phyloP scores from a whole-genome alignment of 1,284 basidiomycete genomes.

The Rhodotorula sp. region DNA sequence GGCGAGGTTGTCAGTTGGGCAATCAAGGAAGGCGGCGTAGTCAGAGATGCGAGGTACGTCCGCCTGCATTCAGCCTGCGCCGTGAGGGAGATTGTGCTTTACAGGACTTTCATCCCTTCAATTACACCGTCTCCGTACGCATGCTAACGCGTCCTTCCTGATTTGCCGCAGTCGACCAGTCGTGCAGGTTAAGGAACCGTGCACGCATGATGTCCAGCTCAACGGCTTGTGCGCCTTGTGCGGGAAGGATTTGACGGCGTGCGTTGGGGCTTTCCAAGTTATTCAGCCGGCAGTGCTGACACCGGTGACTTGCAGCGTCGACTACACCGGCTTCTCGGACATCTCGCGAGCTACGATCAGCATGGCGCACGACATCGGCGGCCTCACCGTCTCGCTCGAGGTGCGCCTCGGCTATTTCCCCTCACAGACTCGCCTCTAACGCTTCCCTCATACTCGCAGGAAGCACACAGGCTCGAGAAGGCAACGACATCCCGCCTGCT shows the following conservation, averaged over 20 bases:
- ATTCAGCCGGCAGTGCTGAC: constrained; percentile 1
- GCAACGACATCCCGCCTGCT: constrained; percentile 76
- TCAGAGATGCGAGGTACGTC: constrained; percentile 42
- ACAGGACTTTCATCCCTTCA: not conserved
- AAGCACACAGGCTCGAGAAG: constrained; percentile 81
- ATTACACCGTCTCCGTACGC: not conserved
- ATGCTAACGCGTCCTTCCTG: not conserved
- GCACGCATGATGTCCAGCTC: constrained; percentile 89
- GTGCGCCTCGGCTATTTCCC: constrained; percentile 8
- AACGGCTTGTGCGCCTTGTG: constrained; percentile 89
- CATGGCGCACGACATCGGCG: constrained; percentile 66
- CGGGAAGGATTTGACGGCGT: constrained; percentile 91
- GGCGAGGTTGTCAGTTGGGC: constrained; percentile 68
- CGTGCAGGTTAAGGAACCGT: constrained; percentile 72
- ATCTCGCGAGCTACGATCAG: constrained; percentile 74
- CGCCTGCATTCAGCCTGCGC: not conserved
- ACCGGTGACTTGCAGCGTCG: constrained; percentile 57
- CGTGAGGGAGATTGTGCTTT: not conserved
- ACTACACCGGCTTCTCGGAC: constrained; percentile 81
- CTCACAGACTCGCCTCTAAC: not conserved
- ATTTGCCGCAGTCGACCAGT: constrained; percentile 53
- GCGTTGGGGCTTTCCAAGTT: constrained; percentile 43
- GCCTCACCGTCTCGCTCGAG: constrained; percentile 51
- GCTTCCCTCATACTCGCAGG: constrained; percentile 53
- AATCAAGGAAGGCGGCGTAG: constrained; percentile 47